A percentile compares a stretch with the other conserved stretches of the same genome.
Evolutionary conservation across 345 rosid species (phyloP).

Genomic region (Psidium guajava): DNA sequence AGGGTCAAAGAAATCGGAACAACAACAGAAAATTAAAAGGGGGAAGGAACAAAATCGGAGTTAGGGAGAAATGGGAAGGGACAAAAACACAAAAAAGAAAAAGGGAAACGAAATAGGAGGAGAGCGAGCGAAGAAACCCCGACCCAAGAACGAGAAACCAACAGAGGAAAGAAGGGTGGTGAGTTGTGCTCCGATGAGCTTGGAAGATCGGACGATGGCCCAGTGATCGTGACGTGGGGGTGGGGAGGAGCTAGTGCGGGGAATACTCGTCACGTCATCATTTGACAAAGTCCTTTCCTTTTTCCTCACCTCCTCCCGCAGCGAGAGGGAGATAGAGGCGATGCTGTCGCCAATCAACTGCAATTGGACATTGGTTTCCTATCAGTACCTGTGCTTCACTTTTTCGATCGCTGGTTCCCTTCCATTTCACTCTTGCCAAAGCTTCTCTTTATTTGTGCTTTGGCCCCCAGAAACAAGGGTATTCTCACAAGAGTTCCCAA

Average conservation of each 20-base stretch:
- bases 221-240: neutral
- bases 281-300: neutral
- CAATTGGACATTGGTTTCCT: neutral
- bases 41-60: neutral
- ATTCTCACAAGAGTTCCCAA: neutral
- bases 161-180: neutral
- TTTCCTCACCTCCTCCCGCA: neutral
- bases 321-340: neutral
- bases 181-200: conserved; percentile 12
- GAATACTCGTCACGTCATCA: conserved; percentile 5
- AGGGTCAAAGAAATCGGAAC: neutral
- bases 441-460: neutral
- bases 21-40: neutral
- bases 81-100: neutral
- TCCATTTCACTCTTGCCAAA: neutral
- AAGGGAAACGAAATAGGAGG: neutral
- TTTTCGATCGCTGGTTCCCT: neutral
- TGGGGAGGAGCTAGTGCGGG: neutral
- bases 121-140: neutral
- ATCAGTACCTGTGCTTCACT: neutral
- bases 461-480: neutral
- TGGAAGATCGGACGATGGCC: conserved; percentile 5
- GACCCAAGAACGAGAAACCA: neutral
- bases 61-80: neutral
- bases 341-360: neutral